Evolutionary conservation across 306 rosid genomes (phyloP), one percentile per base, ranked within the genome.

Genomic region (Pyrus betulifolia): DNA sequence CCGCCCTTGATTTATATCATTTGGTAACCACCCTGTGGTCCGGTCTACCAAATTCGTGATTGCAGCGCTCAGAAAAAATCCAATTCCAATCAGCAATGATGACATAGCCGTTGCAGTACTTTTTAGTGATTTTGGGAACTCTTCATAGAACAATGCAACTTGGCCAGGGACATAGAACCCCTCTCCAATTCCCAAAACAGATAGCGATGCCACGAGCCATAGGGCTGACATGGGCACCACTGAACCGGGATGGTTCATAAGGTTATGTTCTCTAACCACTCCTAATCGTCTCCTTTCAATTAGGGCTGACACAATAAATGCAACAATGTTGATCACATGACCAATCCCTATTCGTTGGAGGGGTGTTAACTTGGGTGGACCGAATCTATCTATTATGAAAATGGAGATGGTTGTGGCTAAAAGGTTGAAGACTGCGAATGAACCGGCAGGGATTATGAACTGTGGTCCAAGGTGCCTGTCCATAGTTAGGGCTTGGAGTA

Each of bases 81-180:
- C 80, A 6, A 78, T 74, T 64, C 78, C 86, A n/a, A 82, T 57
- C 70, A 74, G 22, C 27, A 82, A 18, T 6, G 83, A 78, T 5
- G 64, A 67, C 86, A 82, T 78, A 5, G 80, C 83, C 3, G 83
- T 82, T n/a, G 86, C 78, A 7, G 82, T 78, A 64, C 82, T 74
- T 65, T 74, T 78, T 55, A 82, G 46, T 8, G 82, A 57, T 35
- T 54, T 57, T 5, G 83, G 83, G 64, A 79, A 79, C 17, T 79
- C 79, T 23, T 74, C 75, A 45, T 79, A 83, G 62, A 40, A 75
- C 55, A 79, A 18, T 31, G 68, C 22, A 8, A 79, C 58, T 22
- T 66, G 72, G 23, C 77, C 82, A 5, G 83, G 83, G 11, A 82
- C 63, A 15, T 78, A 79, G 28, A 82, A 82, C 38, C 27, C 86